These are phyloP conservation scores for Paecilomyces formosus DNA, from an alignment of 2,329 filamentous ascomycete genomes.

Conservation along the genomic window DNA sequence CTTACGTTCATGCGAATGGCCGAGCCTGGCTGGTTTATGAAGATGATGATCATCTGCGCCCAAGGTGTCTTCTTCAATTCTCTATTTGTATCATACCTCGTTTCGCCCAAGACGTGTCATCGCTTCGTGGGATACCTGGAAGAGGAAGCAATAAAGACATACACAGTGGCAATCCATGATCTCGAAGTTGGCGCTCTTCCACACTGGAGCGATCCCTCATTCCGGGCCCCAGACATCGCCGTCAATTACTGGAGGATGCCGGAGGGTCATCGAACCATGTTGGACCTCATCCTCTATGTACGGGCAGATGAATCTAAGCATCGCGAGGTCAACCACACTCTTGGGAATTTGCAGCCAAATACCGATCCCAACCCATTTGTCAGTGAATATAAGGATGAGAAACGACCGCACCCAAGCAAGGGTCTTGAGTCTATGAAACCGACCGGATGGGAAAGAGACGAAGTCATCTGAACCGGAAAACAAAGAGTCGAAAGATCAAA, in stretches of 20 bases:
- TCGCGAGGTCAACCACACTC: slow-evolving; percentile 90
- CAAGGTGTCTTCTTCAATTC: slow-evolving; percentile 97
- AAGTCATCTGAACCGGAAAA: slow-evolving; percentile 52
- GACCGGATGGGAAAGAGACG: slow-evolving; percentile 73
- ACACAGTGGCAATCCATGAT: slow-evolving; percentile 81
- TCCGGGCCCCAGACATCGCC: slow-evolving; percentile 80
- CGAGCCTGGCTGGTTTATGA: slow-evolving; percentile 82
- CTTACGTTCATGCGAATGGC: slow-evolving; percentile 90
- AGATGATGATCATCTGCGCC: slow-evolving; percentile 79
- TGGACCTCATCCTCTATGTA: slow-evolving; percentile 79
- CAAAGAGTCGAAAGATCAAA: not conserved
- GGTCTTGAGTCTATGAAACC: slow-evolving; percentile 58
- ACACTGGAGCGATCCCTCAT: slow-evolving; percentile 60
- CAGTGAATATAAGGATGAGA: slow-evolving; percentile 66
- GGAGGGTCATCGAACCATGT: slow-evolving; percentile 72
- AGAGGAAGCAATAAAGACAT: slow-evolving; percentile 94
- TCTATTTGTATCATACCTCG: slow-evolving; percentile 79
- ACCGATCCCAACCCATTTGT: slow-evolving; percentile 90
- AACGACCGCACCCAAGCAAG: slow-evolving; percentile 62
- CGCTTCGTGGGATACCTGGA: slow-evolving; percentile 96
- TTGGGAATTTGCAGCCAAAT: slow-evolving; percentile 78
- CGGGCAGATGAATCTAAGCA: slow-evolving; percentile 85
- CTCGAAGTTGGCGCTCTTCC: slow-evolving; percentile 78
- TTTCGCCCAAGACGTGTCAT: slow-evolving; percentile 81
- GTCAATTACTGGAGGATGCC: slow-evolving; percentile 93